These are phyloP conservation scores for Metarhizium rileyi DNA, from an alignment of 2,329 filamentous ascomycete genomes.

Conservation along the genomic window DNA sequence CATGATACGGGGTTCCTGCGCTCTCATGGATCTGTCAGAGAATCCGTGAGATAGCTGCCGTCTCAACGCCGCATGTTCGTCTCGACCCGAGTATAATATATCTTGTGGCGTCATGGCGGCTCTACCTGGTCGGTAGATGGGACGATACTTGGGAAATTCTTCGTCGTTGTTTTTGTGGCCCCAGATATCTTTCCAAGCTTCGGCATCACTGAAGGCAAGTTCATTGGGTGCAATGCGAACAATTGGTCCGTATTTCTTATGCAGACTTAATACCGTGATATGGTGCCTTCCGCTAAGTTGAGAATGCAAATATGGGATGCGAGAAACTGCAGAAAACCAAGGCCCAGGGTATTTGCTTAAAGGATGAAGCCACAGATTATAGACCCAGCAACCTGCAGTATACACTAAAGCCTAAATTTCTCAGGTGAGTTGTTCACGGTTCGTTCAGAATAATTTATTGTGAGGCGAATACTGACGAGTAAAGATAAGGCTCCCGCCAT, in stretches of 20 bases:
- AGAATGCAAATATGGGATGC: conserved; percentile 4
- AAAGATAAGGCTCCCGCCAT: neutral
- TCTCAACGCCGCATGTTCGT: conserved; percentile 9
- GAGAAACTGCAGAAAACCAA: conserved; percentile 1
- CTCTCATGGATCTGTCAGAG: conserved; percentile 13
- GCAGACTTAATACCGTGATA: conserved; percentile 14
- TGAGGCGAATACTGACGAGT: neutral
- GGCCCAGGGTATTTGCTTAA: conserved; percentile 23
- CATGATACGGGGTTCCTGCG: conserved; percentile 20
- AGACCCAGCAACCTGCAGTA: conserved; percentile 8
- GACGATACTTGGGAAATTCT: conserved; percentile 5
- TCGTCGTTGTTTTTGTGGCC: conserved; percentile 1
- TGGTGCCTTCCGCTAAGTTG: conserved; percentile 14
- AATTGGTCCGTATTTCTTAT: conserved; percentile 31
- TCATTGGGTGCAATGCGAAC: conserved; percentile 37
- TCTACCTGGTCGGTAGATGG: conserved; percentile 1
- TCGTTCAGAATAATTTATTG: conserved; percentile 1
- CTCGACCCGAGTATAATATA: conserved; percentile 7
- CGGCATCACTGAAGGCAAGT: conserved; percentile 29
- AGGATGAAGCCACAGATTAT: conserved; percentile 25
- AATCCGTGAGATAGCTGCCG: conserved; percentile 14
- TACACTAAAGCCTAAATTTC: neutral
- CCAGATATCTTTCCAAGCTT: conserved; percentile 31
- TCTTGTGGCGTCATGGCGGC: neutral
- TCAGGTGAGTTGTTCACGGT: neutral